Evolutionary conservation across 1,284 basidiomycete species (phyloP).

Genomic region (Rhizoctonia solani): DNA sequence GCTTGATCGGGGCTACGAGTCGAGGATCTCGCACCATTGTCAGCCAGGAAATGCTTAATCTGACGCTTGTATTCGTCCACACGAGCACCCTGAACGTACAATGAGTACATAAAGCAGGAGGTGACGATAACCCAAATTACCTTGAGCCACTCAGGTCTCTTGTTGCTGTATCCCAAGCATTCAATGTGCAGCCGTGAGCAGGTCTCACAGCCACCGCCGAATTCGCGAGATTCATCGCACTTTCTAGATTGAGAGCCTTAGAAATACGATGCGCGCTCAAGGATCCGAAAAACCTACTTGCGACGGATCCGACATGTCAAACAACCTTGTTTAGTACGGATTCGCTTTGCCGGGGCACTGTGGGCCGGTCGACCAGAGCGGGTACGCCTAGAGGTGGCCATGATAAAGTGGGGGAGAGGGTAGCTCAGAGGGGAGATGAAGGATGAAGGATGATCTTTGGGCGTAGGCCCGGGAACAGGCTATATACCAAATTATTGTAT

Average conservation of each 20-base stretch:
- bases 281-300: slow-evolving; percentile 30
- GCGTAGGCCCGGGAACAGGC: background rate
- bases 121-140: slow-evolving; percentile 3
- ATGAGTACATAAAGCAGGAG: background rate
- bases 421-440: slow-evolving; percentile 9
- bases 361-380: slow-evolving; percentile 10
- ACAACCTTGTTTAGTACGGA: slow-evolving; percentile 38
- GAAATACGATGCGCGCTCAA: background rate
- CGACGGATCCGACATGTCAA: slow-evolving; percentile 39
- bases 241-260: slow-evolving; percentile 5
- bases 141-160: slow-evolving; percentile 52
- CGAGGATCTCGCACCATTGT: slow-evolving; percentile 19
- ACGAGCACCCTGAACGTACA: background rate
- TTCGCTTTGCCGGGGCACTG: slow-evolving; percentile 6
- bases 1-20: slow-evolving; percentile 1
- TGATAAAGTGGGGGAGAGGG: slow-evolving; percentile 6
- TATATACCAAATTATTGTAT: background rate
- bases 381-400: background rate
- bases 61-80: slow-evolving; percentile 17
- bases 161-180: slow-evolving; percentile 80
- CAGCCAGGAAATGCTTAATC: slow-evolving; percentile 27
- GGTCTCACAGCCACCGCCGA: slow-evolving; percentile 67
- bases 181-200: slow-evolving; percentile 79
- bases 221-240: slow-evolving; percentile 37
- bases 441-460: background rate